Evolutionary conservation across 768 basidiomycete genomes (phyloP), one percentile per base, ranked within the genome.

Genomic region (Dendrothele bispora): DNA sequence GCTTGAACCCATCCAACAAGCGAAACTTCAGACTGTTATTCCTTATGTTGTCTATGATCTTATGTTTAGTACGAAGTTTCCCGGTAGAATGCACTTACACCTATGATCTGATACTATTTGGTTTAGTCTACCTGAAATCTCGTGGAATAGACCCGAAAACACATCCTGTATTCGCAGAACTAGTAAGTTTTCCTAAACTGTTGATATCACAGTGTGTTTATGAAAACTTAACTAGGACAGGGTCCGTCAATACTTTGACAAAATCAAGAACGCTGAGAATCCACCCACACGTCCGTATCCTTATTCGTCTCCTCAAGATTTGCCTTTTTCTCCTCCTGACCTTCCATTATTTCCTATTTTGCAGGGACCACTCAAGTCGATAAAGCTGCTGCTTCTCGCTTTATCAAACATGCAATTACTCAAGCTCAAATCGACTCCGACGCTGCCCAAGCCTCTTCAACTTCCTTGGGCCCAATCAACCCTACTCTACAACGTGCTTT

Each of bases 31-130:
- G 53, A 83, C 84, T 5, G 71, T 82, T 28, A 60, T 93, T 35
- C 88, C 89, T n/a, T 93, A 93, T 65, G 73, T 90, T 25, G 75
- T 87, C 3, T 90, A 93, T 59, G 90, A 92, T 63, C 75, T 94
- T 8, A 69, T 91, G n/a, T 91, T 91, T 67, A 84, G 91, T 91
- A 53, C 54, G 84, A 71, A 4, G 29, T 38, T 15, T 12, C 24
- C 25, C 14, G 25, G n/a, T 51, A 3, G 24, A 32, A 26, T 24
- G 15, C 15, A 27, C 32, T 3, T 47, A 4, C 6, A 40, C 27
- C 28, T 20, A 49, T 3, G 40, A 37, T 37, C 2, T 21, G 17
- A 17, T 36, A 14, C 34, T 46, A 4, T 37, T 39, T 32, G 30
- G 30, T 10, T 14, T 18, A 93, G 91, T 91, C 34, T 92, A 92